phyloP scores from a whole-genome alignment of 257 asterid genomes.

The Solanum lignicaule region DNA sequence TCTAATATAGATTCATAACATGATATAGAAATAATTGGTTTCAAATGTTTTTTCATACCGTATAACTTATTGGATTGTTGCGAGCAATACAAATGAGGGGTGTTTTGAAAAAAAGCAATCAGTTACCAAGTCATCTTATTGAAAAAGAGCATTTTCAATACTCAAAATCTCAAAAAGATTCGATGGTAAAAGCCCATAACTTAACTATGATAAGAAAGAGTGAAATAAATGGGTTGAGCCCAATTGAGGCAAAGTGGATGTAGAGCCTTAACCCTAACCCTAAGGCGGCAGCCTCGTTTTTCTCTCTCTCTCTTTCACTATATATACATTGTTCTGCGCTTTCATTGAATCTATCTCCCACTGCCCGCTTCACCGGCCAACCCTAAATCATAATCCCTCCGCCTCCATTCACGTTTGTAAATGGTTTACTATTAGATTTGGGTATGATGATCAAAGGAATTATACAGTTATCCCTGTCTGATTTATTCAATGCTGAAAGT shows the following conservation, averaged over 20 bases:
- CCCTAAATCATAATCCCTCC: conserved; percentile 23
- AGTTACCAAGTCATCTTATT: no score
- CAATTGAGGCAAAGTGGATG: neutral
- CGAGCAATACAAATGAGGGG: no score
- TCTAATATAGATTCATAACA: no score
- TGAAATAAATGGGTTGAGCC: neutral
- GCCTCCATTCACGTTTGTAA: neutral
- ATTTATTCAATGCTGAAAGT: conserved; percentile 2
- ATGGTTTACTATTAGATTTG: neutral
- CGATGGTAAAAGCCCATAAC: neutral
- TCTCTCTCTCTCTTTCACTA: neutral
- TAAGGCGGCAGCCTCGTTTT: neutral
- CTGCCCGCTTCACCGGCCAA: conserved; percentile 1
- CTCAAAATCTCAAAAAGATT: no score
- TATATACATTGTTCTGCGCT: neutral
- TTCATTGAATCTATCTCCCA: neutral
- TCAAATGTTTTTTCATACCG: no score
- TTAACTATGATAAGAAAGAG: neutral
- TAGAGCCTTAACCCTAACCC: neutral
- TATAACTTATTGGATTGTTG: no score
- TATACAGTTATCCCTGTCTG: conserved; percentile 18
- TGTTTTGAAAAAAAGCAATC: no score
- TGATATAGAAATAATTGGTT: no score
- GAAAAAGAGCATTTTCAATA: no score
- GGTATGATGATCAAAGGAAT: conserved; percentile 8